Evolutionary conservation across 2,329 filamentous ascomycete genomes (phyloP), one percentile per base, ranked within the genome.

Genomic region (Verticillium isaacii): DNA sequence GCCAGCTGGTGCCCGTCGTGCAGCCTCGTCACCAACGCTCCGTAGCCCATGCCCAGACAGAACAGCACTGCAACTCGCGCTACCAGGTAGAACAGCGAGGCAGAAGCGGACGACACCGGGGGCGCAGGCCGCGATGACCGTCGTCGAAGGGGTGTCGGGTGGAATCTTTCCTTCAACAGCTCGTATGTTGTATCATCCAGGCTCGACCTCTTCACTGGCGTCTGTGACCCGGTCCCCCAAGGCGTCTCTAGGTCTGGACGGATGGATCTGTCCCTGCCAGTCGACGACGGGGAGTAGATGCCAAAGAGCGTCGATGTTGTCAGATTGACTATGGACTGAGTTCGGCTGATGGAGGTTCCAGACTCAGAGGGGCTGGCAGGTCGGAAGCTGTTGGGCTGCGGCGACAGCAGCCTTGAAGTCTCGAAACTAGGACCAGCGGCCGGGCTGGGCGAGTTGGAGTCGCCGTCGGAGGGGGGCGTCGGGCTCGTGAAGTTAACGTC

Each of bases 231-330:
- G 0, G 88, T 90, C 29, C 89, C 91, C 89, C 89, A 95, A 2
- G 92, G 92, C 12, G 89, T 93, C 61, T 82, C 80, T 3, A 82
- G 75, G 64, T 88, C 87, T 66, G 86, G 85, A 63, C 70, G 66
- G 60, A 73, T 73, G 62, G 72, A 71, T 69, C 80, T 74, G 66
- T 83, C 76, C 65, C 75, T 75, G 55, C 84, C 79, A 62, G 84
- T 84, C 36, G 83, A 82, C 1, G 85, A 85, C 7, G 87, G 87
- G 12, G 88, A 88, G 79, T 96, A 99, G 70, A 99, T 99, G 60
- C 95, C 94, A 68, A 90, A 91, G 5, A 99, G 84, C 0, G 95
- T 97, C 2, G 92, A 93, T 11, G 91, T 89, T 4, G 92, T 97
- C 63, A 99, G 83, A 72, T 97, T 96, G 71, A 93, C 80, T 62